These are phyloP conservation scores for Dendrocalamus latiflorus DNA, from an alignment of 202 grass and related monocot genomes.

Conservation along the genomic window DNA sequence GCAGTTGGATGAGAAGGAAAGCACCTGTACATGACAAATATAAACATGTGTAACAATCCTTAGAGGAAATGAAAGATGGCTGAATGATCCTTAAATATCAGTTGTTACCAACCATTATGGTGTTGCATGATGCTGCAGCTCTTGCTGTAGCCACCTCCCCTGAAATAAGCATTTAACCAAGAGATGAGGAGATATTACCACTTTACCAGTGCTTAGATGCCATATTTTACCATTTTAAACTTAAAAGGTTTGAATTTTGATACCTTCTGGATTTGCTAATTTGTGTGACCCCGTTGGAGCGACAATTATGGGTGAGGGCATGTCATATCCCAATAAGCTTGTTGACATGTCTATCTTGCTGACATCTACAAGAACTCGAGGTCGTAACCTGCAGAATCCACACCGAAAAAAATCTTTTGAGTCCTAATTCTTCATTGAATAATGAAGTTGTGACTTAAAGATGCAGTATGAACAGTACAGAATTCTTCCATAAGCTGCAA, in stretches of 20 bases:
- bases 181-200: too few species aligned
- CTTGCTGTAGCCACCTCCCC: constrained; percentile 77
- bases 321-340: too few species aligned
- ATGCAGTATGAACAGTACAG: constrained; percentile 26
- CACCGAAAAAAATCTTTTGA: not conserved
- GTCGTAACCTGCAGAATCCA: constrained; percentile 59
- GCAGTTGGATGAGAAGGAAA: constrained; percentile 64
- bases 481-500: constrained; percentile 71
- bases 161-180: too few species aligned
- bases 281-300: too few species aligned
- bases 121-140: constrained; percentile 76
- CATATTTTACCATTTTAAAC: too few species aligned
- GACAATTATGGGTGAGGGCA: too few species aligned
- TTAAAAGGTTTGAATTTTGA: too few species aligned
- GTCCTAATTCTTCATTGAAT: not conserved
- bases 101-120: constrained; percentile 72
- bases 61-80: too few species aligned
- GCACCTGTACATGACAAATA: constrained; percentile 43
- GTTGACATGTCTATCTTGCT: constrained; percentile 78
- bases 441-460: not conserved
- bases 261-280: too few species aligned
- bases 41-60: too few species aligned
- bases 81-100: not conserved
- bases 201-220: too few species aligned
- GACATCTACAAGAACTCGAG: constrained; percentile 82